A percentile compares a stretch with the other conserved stretches of the same genome.
phyloP scores from a whole-genome alignment of 2,329 filamentous ascomycete species.

The Penicillium sp. region DNA sequence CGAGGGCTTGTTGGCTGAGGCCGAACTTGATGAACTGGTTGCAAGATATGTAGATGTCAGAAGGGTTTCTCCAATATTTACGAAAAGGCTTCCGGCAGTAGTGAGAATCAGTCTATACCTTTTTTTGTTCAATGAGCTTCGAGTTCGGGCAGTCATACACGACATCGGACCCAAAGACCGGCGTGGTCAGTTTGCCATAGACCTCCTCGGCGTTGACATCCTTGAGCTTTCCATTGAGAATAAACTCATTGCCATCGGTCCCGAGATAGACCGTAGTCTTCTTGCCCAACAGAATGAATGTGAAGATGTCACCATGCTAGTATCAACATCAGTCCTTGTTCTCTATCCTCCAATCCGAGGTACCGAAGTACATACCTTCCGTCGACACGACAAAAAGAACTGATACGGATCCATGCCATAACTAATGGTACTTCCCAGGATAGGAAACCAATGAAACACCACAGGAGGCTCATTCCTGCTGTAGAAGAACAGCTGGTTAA shows the following conservation, averaged over 20 bases:
- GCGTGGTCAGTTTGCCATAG: slow-evolving; percentile 73
- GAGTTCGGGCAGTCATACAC: slow-evolving; percentile 90
- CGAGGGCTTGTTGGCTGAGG: slow-evolving; percentile 62
- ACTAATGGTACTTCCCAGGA: slow-evolving; percentile 49
- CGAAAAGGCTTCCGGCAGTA: no score
- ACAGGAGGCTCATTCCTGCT: slow-evolving; percentile 77
- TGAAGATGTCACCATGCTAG: slow-evolving; percentile 89
- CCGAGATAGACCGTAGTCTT: slow-evolving; percentile 87
- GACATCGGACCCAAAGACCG: slow-evolving; percentile 79
- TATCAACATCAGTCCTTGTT: neutral
- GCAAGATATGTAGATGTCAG: neutral
- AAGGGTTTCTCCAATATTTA: no score
- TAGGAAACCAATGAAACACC: slow-evolving; percentile 78
- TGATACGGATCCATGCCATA: slow-evolving; percentile 66
- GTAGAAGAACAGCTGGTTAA: slow-evolving; percentile 73
- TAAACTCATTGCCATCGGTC: slow-evolving; percentile 84
- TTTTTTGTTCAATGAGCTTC: slow-evolving; percentile 96
- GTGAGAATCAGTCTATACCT: slow-evolving; percentile 54
- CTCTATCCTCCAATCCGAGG: neutral
- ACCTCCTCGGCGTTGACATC: slow-evolving; percentile 91
- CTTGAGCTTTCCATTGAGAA: slow-evolving; percentile 87
- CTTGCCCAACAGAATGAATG: slow-evolving; percentile 83
- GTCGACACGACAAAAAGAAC: slow-evolving; percentile 75
- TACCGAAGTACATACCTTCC: slow-evolving; percentile 62
- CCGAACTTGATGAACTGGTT: slow-evolving; percentile 64